Percentiles rank a stretch among this genome's conserved stretches.
These are phyloP conservation scores for Colletotrichum kahawae DNA, from an alignment of 2,329 filamentous ascomycete species.

Conservation along the genomic window DNA sequence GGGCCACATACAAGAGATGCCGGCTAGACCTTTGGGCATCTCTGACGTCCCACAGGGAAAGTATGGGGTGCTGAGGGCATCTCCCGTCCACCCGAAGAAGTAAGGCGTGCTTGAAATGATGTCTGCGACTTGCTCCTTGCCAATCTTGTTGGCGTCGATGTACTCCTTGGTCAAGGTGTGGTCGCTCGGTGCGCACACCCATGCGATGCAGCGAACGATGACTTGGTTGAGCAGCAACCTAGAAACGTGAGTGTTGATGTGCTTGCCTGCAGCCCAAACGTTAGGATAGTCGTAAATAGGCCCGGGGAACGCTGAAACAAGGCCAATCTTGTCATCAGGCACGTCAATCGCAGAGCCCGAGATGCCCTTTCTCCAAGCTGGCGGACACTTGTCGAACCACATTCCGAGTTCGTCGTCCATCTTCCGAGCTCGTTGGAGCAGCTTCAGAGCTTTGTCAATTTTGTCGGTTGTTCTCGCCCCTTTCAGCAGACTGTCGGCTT, in stretches of 20 bases:
- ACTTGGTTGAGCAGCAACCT: constrained; percentile 26
- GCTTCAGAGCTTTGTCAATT: constrained; percentile 25
- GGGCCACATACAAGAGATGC: constrained; percentile 26
- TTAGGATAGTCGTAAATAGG: constrained; percentile 25
- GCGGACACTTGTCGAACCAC: constrained; percentile 26
- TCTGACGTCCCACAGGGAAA: constrained; percentile 29
- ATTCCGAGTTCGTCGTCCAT: constrained; percentile 24
- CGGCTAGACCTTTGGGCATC: constrained; percentile 27
- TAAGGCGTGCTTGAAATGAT: constrained; percentile 28
- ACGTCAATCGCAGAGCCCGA: constrained; percentile 22
- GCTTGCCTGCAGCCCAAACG: constrained; percentile 28
- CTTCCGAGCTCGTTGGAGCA: constrained; percentile 22
- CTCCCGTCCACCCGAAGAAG: constrained; percentile 27
- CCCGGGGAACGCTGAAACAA: constrained; percentile 24
- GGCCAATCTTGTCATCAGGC: constrained; percentile 19
- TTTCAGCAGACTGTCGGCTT: constrained; percentile 26
- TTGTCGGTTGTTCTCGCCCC: constrained; percentile 22
- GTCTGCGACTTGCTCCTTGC: constrained; percentile 24
- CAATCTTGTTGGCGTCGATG: constrained; percentile 22
- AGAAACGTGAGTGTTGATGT: constrained; percentile 27
- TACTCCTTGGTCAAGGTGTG: constrained; percentile 26
- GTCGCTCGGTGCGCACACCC: constrained; percentile 26
- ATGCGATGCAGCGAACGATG: constrained; percentile 25
- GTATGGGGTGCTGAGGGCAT: constrained; percentile 24
- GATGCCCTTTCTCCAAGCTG: constrained; percentile 24